Base-by-base conservation (phyloP, 176 grass and related monocot species). In the Oryza meridionalis region DNA sequence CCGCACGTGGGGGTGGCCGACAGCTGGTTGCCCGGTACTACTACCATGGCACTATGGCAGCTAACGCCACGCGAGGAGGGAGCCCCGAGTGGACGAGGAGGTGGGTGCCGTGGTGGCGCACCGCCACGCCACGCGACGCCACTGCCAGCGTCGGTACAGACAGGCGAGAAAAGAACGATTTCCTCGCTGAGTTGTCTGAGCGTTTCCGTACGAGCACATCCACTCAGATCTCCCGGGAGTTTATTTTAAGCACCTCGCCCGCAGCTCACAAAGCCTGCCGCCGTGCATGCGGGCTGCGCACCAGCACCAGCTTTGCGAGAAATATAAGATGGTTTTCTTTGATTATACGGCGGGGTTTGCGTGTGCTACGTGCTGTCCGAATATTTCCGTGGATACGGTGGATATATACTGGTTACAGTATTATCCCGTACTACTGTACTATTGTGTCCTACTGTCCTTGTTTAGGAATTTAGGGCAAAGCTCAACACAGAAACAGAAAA, bases 351-450 rank as follows among this genome's bases (percentile, higher is more conserved):
- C 26, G 58, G 6, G 21, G 19, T 65, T 31, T 21, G 61, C 24
- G 77, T 32, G 61, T 46, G 58, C 21, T 61, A 32, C 77, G 42
- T 77, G 58, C 55, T 40, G 75, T 44, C 59, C 38, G 59, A 65
- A 78, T 78, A 29, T 65, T 45, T 45, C 76, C 76, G 33, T 35
- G 33, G 33, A 35, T 35, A 35, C 33, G 33, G 24, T 65, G 76
- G 4, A 17, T 31, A 2, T 31, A 29, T 14, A n/a, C 26, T 33
- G 22, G 58, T 59, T 64, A 22, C 8, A 9, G 58, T 9, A 61
- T 22, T 61, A 22, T 61, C 7, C 58, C 21, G 58, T 61, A 22
- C 58, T 10, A 22, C 58, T 61, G n/a, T n/a, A 61, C 19, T 59
- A 19, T 2, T 59, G 58, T 35, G 33, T 5, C 33, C 33, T 35